These are phyloP conservation scores for Blastomyces emzantsi DNA, from an alignment of 2,329 filamentous ascomycete genomes.

Conservation along the genomic window DNA sequence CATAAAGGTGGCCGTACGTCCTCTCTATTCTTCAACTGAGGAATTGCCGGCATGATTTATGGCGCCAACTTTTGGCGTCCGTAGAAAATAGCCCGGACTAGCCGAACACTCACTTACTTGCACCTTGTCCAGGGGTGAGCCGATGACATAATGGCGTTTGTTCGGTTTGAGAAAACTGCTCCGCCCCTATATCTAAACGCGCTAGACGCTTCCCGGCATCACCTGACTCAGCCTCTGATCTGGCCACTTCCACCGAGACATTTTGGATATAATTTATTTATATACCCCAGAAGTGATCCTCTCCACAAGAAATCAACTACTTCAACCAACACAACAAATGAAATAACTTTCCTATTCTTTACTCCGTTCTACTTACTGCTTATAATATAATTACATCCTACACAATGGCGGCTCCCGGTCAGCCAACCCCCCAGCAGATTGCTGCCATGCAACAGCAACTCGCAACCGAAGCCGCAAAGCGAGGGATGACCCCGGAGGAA, in stretches of 20 bases:
- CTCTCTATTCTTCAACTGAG: background rate
- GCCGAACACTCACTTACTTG: background rate
- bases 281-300: background rate
- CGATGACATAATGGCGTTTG: background rate
- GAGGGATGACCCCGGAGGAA: conserved; percentile 74
- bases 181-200: background rate
- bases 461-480: conserved; percentile 70
- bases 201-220: background rate
- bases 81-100: background rate
- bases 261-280: background rate
- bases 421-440: conserved; percentile 74
- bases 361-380: background rate
- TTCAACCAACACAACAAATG: background rate
- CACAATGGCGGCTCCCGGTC: conserved; percentile 28
- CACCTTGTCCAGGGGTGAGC: no score
- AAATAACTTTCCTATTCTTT: background rate
- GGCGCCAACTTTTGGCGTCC: background rate
- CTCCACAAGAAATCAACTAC: background rate
- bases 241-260: conserved; percentile 5
- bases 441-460: conserved; percentile 74
- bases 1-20: background rate
- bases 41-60: background rate
- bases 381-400: background rate
- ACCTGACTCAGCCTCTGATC: conserved; percentile 6
- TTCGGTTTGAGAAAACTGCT: background rate